phyloP scores from a whole-genome alignment of 2,329 filamentous ascomycete genomes.

The Aspergillus amoenus region DNA sequence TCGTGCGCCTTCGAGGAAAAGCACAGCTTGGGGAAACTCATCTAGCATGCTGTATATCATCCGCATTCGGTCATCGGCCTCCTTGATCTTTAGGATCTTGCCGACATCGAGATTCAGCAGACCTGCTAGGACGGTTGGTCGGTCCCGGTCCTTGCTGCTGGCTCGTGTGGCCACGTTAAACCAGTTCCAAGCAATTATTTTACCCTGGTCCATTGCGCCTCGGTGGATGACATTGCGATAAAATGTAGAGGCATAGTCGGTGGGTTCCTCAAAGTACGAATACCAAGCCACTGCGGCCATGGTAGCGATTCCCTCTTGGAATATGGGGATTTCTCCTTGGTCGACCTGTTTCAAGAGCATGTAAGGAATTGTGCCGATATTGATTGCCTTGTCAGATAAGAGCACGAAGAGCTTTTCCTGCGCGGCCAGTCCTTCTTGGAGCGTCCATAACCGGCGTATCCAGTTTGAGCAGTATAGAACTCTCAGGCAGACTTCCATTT shows the following conservation, averaged over 20 bases:
- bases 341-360: not conserved
- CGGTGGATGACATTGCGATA: not conserved
- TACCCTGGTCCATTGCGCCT: not conserved
- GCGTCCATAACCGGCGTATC: conserved; percentile 1
- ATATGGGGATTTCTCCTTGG: not conserved
- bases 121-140: not conserved
- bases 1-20: not conserved
- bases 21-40: not conserved
- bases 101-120: not conserved
- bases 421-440: not conserved
- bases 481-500: not conserved
- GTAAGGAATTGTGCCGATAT: not conserved
- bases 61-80: not conserved
- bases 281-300: not conserved
- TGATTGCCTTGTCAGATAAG: not conserved
- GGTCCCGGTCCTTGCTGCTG: not conserved
- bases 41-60: not conserved
- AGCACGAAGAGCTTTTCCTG: not conserved
- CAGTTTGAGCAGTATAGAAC: not conserved
- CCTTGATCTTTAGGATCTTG: not conserved
- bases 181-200: not conserved
- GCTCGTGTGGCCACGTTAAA: conserved; percentile 1
- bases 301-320: not conserved
- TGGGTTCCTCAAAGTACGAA: not conserved
- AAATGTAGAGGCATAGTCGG: not conserved